Percentiles rank a stretch among this genome's conserved stretches.
These are phyloP conservation scores for Ophiostoma novo-ulmi DNA, from an alignment of 2,329 filamentous ascomycete genomes.

Conservation along the genomic window DNA sequence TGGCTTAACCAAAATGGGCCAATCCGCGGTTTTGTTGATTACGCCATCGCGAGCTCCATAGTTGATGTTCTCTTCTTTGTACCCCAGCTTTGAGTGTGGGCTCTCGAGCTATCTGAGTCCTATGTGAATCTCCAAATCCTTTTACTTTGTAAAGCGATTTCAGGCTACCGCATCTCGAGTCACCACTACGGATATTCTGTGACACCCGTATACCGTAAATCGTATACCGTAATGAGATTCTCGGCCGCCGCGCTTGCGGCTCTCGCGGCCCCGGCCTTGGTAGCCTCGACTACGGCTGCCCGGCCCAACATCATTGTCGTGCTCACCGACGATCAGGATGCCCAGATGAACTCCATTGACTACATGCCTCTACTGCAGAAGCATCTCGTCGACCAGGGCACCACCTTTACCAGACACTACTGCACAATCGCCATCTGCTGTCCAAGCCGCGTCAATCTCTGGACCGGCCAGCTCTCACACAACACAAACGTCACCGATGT, in stretches of 20 bases:
- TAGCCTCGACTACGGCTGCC: background rate
- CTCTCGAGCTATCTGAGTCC: background rate
- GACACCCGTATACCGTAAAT: background rate
- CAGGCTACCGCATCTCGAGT: background rate
- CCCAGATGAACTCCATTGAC: conserved; percentile 53
- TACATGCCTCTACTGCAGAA: conserved; percentile 53
- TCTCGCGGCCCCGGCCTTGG: background rate
- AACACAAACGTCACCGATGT: conserved; percentile 65
- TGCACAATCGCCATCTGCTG: conserved; percentile 64
- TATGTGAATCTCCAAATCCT: background rate
- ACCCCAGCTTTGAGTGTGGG: background rate
- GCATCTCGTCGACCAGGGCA: conserved; percentile 45
- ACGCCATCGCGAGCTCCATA: conserved; percentile 2
- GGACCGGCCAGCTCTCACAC: conserved; percentile 57
- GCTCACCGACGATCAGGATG: conserved; percentile 60
- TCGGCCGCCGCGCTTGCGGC: background rate
- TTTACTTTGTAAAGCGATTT: background rate
- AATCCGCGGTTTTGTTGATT: background rate
- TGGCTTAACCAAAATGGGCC: background rate
- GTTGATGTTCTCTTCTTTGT: background rate
- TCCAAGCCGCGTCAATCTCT: conserved; percentile 59
- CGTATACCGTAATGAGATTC: background rate
- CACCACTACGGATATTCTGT: background rate
- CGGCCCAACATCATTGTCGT: conserved; percentile 42
- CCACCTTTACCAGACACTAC: conserved; percentile 57